Base-by-base conservation (phyloP, 2,329 filamentous ascomycete genomes). In the Ustulina deusta region DNA sequence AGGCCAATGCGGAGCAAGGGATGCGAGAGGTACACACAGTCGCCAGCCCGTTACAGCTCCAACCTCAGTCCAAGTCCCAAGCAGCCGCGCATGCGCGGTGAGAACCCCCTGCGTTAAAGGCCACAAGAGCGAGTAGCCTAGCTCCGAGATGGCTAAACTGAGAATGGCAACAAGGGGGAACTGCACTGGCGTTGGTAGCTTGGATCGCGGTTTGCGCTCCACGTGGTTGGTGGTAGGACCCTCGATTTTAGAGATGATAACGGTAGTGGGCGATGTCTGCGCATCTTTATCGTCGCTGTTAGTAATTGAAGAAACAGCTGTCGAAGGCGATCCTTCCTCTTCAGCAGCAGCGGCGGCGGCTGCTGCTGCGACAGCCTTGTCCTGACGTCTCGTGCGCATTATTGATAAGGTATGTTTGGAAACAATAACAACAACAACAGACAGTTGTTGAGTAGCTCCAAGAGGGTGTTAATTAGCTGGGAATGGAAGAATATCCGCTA, bases 21-120 rank as follows among this genome's bases (percentile, higher is more conserved):
- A 62, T 13, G 44, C n/a, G n/a, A 40, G 46, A 49, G 57, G 57
- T 58, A 84, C 86, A 81, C 75, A 89, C 86, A 85, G 76, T 78
- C 83, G 84, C 87, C 86, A 89, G 13, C 79, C 81, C 1, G 82
- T 79, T 70, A 89, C 73, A 36, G 83, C 82, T 6, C 79, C 83
- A 32, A 93, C 84, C 77, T 93, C 89, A 76, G 81, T 80, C 83
- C 87, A 88, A 60, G 86, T 85, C 58, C 90, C 87, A 68, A 89
- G 79, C 64, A 85, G 85, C 74, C 89, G 88, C 77, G 89, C 91
- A 66, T 95, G 85, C 29, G 82, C 81, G 0, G 89, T 89, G 46
- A 97, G 82, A 78, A 94, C 90, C 6, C 86, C 87, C 15, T 85
- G 83, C 5, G 88, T 89, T 69, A 88, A 84, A 42, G 86, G 84